These are phyloP conservation scores for Botrytis paeoniae DNA, from an alignment of 2,329 filamentous ascomycete genomes.

Conservation along the genomic window DNA sequence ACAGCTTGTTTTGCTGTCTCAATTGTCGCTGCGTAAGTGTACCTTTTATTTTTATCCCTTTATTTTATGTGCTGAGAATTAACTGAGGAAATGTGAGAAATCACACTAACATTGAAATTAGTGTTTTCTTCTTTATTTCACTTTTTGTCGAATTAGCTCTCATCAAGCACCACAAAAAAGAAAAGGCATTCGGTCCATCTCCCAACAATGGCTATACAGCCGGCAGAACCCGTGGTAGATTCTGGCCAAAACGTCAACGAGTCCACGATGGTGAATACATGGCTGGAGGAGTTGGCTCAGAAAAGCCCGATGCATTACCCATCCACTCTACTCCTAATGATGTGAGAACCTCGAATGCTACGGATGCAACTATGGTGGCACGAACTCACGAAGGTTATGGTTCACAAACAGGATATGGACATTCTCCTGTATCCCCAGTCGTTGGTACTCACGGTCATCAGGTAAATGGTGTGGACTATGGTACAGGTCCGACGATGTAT, in stretches of 20 bases:
- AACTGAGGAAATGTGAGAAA: neutral
- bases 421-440: slow-evolving; percentile 1
- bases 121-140: slow-evolving; percentile 72
- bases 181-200: slow-evolving; percentile 67
- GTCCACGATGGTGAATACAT: slow-evolving; percentile 28
- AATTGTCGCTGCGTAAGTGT: slow-evolving; percentile 69
- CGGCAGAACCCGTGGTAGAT: slow-evolving; percentile 46
- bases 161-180: slow-evolving; percentile 67
- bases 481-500: neutral
- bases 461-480: slow-evolving; percentile 7
- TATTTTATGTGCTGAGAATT: neutral
- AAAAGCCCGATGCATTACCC: slow-evolving; percentile 40
- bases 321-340: slow-evolving; percentile 42
- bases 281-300: slow-evolving; percentile 25
- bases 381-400: slow-evolving; percentile 4
- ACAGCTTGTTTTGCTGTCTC: slow-evolving; percentile 74
- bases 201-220: slow-evolving; percentile 67
- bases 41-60: neutral
- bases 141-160: slow-evolving; percentile 66
- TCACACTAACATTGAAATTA: slow-evolving; percentile 35
- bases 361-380: slow-evolving; percentile 33
- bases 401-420: neutral
- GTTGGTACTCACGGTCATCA: neutral
- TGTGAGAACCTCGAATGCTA: slow-evolving; percentile 33
- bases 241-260: slow-evolving; percentile 34